Conservation (phyloP, 2,329 filamentous ascomycete genomes). For the Aspergillus sp. region DNA sequence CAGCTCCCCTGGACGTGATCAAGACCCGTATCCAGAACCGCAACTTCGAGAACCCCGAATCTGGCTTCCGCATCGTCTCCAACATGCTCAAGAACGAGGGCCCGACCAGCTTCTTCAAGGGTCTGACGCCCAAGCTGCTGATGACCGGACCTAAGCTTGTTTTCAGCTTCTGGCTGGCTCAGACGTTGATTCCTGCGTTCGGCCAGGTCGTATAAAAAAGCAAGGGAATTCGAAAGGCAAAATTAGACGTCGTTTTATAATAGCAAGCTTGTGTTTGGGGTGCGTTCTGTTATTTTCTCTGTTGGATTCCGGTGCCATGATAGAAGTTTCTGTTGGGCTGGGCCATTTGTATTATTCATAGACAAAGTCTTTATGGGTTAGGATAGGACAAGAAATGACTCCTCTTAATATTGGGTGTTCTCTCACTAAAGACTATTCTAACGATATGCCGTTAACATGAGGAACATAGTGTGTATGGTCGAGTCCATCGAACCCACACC, state of each 20-base stretch:
- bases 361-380: constrained; percentile 9
- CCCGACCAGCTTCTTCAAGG: constrained; percentile 90
- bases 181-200: constrained; percentile 95
- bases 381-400: constrained; percentile 16
- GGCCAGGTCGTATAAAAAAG: constrained; percentile 60
- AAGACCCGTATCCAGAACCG: constrained; percentile 98
- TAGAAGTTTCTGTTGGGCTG: constrained; percentile 20
- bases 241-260: constrained; percentile 10
- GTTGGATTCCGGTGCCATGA: constrained; percentile 13
- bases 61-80: constrained; percentile 83
- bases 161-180: constrained; percentile 99
- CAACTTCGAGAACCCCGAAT: constrained; percentile 97
- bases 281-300: constrained; percentile 13
- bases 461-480: too few species aligned
- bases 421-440: too few species aligned
- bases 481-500: too few species aligned
- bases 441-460: too few species aligned
- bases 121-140: constrained; percentile 90
- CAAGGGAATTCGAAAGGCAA: constrained; percentile 1
- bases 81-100: constrained; percentile 96
- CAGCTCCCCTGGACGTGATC: constrained; percentile 94
- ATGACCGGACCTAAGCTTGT: constrained; percentile 99
- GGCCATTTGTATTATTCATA: constrained; percentile 14
- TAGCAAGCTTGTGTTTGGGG: constrained; percentile 6
- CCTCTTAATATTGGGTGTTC: constrained; percentile 15